Evolutionary conservation across 768 basidiomycete genomes (phyloP).

Genomic region (Ephemerocybe angulata): DNA sequence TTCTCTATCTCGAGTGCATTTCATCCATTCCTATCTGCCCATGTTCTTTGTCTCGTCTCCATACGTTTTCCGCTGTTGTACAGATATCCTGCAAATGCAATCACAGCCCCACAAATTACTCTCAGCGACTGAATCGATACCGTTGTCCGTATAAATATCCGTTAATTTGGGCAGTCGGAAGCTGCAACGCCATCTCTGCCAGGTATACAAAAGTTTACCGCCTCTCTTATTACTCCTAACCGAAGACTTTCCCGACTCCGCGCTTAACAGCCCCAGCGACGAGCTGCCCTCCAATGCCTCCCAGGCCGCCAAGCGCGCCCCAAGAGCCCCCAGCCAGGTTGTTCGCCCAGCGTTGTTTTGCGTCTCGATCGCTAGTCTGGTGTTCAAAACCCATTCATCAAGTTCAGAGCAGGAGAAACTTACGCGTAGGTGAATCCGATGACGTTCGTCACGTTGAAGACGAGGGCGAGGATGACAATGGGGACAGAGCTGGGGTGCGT

Average conservation of each 20-base stretch:
- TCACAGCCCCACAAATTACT: too few species aligned
- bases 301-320: constrained; percentile 60
- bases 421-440: constrained; percentile 95
- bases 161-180: too few species aligned
- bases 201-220: too few species aligned
- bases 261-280: constrained; percentile 80
- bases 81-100: too few species aligned
- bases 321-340: constrained; percentile 66
- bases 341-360: constrained; percentile 88
- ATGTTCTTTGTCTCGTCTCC: not conserved
- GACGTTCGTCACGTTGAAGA: constrained; percentile 96
- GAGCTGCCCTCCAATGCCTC: constrained; percentile 82
- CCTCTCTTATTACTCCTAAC: not conserved
- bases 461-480: constrained; percentile 88
- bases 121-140: too few species aligned
- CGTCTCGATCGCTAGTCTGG: constrained; percentile 73
- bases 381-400: constrained; percentile 9
- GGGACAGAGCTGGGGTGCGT: constrained; percentile 74
- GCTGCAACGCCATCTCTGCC: too few species aligned
- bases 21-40: too few species aligned
- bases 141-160: too few species aligned
- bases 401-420: constrained; percentile 24
- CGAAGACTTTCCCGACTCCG: constrained; percentile 62
- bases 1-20: too few species aligned
- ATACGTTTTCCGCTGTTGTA: not conserved